Conservation (phyloP, 352 stramenopile species). For the Phytophthora sansomeana region DNA sequence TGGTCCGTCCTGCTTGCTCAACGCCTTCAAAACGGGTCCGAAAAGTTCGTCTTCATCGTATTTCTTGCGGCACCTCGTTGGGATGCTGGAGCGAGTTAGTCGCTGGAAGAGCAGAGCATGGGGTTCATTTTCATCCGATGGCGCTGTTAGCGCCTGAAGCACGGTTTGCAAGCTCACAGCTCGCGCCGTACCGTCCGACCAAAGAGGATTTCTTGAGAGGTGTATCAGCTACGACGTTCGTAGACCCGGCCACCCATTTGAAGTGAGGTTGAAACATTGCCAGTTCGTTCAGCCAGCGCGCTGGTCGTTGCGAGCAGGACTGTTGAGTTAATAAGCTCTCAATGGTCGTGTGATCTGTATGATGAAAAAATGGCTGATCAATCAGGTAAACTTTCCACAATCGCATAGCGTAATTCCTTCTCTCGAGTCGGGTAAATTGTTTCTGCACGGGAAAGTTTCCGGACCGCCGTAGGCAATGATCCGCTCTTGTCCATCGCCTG, state of each 20-base stretch:
- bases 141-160: background rate
- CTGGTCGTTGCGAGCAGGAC: background rate
- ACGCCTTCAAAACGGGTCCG: background rate
- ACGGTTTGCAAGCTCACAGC: background rate
- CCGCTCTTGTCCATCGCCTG: background rate
- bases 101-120: background rate
- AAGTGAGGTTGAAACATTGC: background rate
- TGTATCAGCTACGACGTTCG: background rate
- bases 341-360: background rate
- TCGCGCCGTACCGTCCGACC: background rate
- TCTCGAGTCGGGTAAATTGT: constrained; percentile 1
- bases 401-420: background rate
- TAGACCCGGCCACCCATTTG: background rate
- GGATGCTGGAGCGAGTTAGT: background rate
- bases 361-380: background rate
- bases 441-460: constrained; percentile 3
- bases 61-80: background rate
- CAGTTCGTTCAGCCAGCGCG: background rate
- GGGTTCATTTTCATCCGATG: background rate
- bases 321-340: background rate
- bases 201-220: background rate
- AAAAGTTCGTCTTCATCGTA: background rate
- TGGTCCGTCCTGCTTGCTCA: background rate
- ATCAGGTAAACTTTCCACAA: background rate
- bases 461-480: constrained; percentile 13